Base-by-base conservation (phyloP, 148 eudicot genomes). In the Fagopyrum esculentum region DNA sequence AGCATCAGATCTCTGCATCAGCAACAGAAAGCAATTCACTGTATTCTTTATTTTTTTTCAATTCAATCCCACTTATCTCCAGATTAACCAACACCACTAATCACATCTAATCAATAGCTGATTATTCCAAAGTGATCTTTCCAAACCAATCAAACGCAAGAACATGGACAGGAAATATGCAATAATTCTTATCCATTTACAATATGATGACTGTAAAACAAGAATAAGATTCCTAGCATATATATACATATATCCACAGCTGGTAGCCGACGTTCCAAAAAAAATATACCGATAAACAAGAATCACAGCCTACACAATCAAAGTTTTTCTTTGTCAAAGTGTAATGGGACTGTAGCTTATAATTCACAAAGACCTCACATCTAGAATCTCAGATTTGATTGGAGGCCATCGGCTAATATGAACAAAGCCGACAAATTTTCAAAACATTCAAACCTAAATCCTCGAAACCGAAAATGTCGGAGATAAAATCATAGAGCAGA, bases 1-100 rank as follows among this genome's bases (percentile, higher is more conserved):
- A 19, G 61, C 17, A 56, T 56, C 61, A 56, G 61, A 56, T 56
- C 61, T 56, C 61, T 56, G 29, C 61, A 56, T 56, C 61, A 56
- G 2, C 61, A 51, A 51, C 56, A 51, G 60, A 17, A 55, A 16
- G 4, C 5, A 13, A 16, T 3, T 13, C 17, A 55, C 5, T 3
- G 17, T 13, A 55, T 55, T 5, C 16, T 6, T 16, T 12, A 49
- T 49, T 49, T 49, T 49, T 22, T 4, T 9, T 60, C 35, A 60
- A 60, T 19, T 26, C 9, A 60, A 60, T 60, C 66, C 66, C 66
- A 60, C 66, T 35, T 60, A 60, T 6, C 4, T 0, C 64, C 8
- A 12, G 35, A 22, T 9, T 59, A 59, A 59, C 7, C 9, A 59
- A 10, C 64, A 59, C 64, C 64, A 22, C 40, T 16, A 22, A 60